These are phyloP conservation scores for Pachysandra terminalis DNA, from an alignment of 164 flowering plant genomes.

Conservation along the genomic window DNA sequence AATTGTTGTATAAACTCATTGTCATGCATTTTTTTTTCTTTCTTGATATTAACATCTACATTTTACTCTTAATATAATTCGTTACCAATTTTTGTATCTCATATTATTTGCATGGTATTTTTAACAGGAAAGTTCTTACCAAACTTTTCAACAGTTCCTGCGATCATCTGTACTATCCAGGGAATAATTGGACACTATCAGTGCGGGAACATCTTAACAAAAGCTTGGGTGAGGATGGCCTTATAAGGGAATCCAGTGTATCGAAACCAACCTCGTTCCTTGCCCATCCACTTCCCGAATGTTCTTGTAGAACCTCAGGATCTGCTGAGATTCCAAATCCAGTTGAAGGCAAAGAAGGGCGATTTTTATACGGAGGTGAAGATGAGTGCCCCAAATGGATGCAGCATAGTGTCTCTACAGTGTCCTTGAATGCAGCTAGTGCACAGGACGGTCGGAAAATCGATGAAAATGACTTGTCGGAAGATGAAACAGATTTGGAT, in stretches of 20 bases:
- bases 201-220: conserved; percentile 80
- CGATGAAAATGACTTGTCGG: conserved; percentile 41
- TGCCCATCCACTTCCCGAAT: conserved; percentile 92
- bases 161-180: conserved; percentile 69
- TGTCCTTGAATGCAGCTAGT: conserved; percentile 18
- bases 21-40: no score
- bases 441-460: conserved; percentile 26
- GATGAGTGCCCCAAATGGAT: conserved; percentile 89
- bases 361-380: conserved; percentile 53
- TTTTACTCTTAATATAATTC: neutral
- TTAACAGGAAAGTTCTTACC: conserved; percentile 61
- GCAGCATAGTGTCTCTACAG: conserved; percentile 36
- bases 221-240: conserved; percentile 72
- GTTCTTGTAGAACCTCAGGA: conserved; percentile 64
- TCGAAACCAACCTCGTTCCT: conserved; percentile 70
- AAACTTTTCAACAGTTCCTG: conserved; percentile 50
- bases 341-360: conserved; percentile 31
- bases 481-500: conserved; percentile 46
- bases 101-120: conserved; percentile 7
- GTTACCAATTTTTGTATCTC: neutral
- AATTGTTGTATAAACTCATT: no score
- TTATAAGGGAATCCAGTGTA: conserved; percentile 41
- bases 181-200: conserved; percentile 64
- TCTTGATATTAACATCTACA: no score
- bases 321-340: conserved; percentile 26